phyloP scores from a whole-genome alignment of 192 early-diverging fungal genomes.

The Mortierella antarctica region DNA sequence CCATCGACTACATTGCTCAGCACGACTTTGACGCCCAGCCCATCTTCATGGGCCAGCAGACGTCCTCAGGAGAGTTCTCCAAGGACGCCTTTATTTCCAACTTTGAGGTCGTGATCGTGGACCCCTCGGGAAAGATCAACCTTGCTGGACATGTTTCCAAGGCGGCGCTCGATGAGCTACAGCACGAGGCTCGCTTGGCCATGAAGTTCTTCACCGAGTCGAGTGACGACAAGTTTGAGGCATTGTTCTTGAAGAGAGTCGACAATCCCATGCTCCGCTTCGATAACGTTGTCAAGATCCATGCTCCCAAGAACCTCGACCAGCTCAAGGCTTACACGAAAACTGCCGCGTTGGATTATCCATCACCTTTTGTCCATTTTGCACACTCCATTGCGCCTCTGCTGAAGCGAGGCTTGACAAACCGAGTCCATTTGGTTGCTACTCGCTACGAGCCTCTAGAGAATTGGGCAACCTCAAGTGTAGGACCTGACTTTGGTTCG shows the following conservation, averaged over 20 bases:
- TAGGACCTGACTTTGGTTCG: constrained; percentile 24
- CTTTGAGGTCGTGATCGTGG: constrained; percentile 87
- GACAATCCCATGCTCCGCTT: constrained; percentile 71
- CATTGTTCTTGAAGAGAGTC: constrained; percentile 80
- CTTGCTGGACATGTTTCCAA: constrained; percentile 76
- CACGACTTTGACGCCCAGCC: constrained; percentile 74
- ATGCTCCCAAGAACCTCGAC: constrained; percentile 37
- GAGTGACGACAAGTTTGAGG: constrained; percentile 76
- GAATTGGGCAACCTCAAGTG: constrained; percentile 56
- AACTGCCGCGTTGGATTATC: constrained; percentile 53
- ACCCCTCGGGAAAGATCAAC: constrained; percentile 87
- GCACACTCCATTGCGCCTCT: constrained; percentile 56
- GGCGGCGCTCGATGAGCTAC: constrained; percentile 74
- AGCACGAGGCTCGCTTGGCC: constrained; percentile 77
- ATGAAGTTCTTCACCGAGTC: constrained; percentile 73
- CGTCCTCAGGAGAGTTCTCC: constrained; percentile 69
- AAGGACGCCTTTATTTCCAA: constrained; percentile 65
- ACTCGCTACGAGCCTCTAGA: constrained; percentile 47
- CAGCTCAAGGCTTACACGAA: constrained; percentile 38
- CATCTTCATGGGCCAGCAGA: constrained; percentile 76
- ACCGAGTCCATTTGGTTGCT: constrained; percentile 59
- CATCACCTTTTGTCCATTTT: constrained; percentile 59
- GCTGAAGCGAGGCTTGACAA: constrained; percentile 59
- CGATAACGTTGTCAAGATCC: constrained; percentile 74
- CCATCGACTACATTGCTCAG: constrained; percentile 84